phyloP scores from a whole-genome alignment of 106 monocot species.

The Dendrobium officinale region DNA sequence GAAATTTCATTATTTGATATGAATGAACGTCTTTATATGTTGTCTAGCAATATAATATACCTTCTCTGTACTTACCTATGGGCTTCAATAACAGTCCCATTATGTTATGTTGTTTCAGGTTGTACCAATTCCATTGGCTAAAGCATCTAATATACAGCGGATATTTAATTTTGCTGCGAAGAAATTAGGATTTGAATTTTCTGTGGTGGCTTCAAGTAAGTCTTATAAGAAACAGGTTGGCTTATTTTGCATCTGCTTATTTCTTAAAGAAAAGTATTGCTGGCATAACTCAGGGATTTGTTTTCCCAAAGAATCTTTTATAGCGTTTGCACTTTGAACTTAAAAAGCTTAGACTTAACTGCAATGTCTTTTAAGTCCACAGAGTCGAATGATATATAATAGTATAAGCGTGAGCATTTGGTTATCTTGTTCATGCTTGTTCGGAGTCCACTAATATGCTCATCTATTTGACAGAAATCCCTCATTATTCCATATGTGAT shows the following conservation, averaged over 20 bases:
- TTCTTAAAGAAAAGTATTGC: neutral
- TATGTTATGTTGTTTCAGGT: conserved; percentile 30
- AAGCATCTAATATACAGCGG: conserved; percentile 39
- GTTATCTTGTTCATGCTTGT: neutral
- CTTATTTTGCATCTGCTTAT: neutral
- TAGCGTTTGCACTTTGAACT: neutral
- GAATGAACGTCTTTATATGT: neutral
- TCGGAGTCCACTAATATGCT: neutral
- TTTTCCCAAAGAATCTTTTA: neutral
- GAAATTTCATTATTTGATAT: neutral
- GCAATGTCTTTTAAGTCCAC: neutral
- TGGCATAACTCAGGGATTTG: neutral
- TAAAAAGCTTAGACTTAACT: neutral
- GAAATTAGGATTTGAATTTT: conserved; percentile 75
- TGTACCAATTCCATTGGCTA: conserved; percentile 79
- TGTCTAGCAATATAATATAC: neutral
- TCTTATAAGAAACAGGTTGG: neutral
- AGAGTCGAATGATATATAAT: neutral
- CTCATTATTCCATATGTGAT: neutral
- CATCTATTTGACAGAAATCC: neutral
- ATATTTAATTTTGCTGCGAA: conserved; percentile 82
- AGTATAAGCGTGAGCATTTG: neutral
- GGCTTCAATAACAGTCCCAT: neutral
- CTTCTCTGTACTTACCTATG: neutral
- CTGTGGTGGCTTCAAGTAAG: conserved; percentile 30